Percentiles rank a stretch among this genome's conserved stretches.
These are phyloP conservation scores for Rhodotorula taiwanensis DNA, from an alignment of 768 basidiomycete genomes.

Conservation along the genomic window DNA sequence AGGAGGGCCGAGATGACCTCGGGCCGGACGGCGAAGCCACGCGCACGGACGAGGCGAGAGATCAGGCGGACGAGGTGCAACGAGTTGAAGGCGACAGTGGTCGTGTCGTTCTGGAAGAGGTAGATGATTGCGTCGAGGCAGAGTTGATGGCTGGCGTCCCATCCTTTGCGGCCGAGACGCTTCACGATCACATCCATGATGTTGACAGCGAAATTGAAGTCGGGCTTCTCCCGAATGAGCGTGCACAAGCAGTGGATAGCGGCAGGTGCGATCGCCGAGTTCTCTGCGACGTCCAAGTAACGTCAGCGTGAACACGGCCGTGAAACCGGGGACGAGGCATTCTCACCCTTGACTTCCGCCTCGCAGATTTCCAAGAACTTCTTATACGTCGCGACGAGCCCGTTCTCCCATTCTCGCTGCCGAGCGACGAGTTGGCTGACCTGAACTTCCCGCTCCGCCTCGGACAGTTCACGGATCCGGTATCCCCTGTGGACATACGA, in stretches of 20 bases:
- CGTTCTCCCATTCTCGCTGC: conserved; percentile 92
- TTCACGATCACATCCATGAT: conserved; percentile 81
- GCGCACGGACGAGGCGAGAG: conserved; percentile 93
- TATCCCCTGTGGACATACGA: conserved; percentile 54
- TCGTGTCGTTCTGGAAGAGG: conserved; percentile 74
- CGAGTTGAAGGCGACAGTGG: conserved; percentile 68
- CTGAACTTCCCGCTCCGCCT: conserved; percentile 83
- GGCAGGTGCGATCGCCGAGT: conserved; percentile 50
- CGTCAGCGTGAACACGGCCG: background rate
- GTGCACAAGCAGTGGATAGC: conserved; percentile 82
- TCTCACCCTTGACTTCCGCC: conserved; percentile 71
- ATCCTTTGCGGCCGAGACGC: conserved; percentile 72
- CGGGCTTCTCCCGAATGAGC: conserved; percentile 69
- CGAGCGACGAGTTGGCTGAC: conserved; percentile 85
- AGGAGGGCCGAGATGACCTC: conserved; percentile 77
- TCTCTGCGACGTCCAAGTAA: conserved; percentile 35
- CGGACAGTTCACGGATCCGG: conserved; percentile 83
- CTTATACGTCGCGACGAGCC: conserved; percentile 80
- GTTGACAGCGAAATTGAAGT: conserved; percentile 95
- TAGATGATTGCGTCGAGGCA: conserved; percentile 73
- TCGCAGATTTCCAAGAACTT: conserved; percentile 78
- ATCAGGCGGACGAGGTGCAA: conserved; percentile 81
- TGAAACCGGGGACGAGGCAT: conserved; percentile 21
- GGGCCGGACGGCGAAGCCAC: conserved; percentile 79
- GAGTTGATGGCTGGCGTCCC: conserved; percentile 82